A percentile compares a stretch with the other conserved stretches of the same genome.
Conservation (phyloP, 148 eudicot species). For the Pharnaceum exiguum region DNA sequence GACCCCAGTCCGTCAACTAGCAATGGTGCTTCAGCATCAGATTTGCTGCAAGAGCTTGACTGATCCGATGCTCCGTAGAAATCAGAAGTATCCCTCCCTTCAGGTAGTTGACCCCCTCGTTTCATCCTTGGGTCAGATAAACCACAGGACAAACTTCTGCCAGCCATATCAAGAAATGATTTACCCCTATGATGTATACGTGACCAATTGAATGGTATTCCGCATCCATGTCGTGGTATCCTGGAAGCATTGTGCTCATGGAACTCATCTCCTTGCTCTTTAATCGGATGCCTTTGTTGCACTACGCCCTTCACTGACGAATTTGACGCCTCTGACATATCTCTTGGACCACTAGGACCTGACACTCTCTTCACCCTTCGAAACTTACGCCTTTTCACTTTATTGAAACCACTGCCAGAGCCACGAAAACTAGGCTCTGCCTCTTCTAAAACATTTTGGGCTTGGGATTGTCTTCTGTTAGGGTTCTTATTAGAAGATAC, state of each 20-base stretch:
- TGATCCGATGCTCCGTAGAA: slow-evolving; percentile 38
- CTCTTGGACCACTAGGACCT: slow-evolving; percentile 36
- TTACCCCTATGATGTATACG: slow-evolving; percentile 84
- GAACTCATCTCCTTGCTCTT: slow-evolving; percentile 35
- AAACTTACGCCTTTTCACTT: slow-evolving; percentile 62
- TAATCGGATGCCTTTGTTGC: slow-evolving; percentile 29
- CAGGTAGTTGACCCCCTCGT: slow-evolving; percentile 39
- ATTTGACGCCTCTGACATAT: slow-evolving; percentile 80
- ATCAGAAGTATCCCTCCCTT: slow-evolving; percentile 34
- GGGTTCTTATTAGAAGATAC: slow-evolving; percentile 44
- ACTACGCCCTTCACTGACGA: slow-evolving; percentile 53
- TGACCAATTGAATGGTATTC: slow-evolving; percentile 93
- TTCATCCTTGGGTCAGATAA: slow-evolving; percentile 68
- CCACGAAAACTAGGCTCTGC: slow-evolving; percentile 43
- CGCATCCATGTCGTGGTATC: slow-evolving; percentile 73
- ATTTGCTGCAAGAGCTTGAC: slow-evolving; percentile 56
- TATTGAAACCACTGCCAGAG: slow-evolving; percentile 40
- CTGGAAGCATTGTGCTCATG: slow-evolving; percentile 47
- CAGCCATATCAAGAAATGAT: slow-evolving; percentile 85
- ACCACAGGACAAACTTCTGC: slow-evolving; percentile 93
- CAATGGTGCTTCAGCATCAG: slow-evolving; percentile 69
- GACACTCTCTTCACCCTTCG: slow-evolving; percentile 57
- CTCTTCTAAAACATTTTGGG: slow-evolving; percentile 31
- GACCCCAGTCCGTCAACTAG: slow-evolving; percentile 70
- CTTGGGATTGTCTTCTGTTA: slow-evolving; percentile 24